Percentiles rank a stretch among this genome's conserved stretches.
These are phyloP conservation scores for Apiospora arundinis DNA, from an alignment of 2,329 filamentous ascomycete species.

Conservation along the genomic window DNA sequence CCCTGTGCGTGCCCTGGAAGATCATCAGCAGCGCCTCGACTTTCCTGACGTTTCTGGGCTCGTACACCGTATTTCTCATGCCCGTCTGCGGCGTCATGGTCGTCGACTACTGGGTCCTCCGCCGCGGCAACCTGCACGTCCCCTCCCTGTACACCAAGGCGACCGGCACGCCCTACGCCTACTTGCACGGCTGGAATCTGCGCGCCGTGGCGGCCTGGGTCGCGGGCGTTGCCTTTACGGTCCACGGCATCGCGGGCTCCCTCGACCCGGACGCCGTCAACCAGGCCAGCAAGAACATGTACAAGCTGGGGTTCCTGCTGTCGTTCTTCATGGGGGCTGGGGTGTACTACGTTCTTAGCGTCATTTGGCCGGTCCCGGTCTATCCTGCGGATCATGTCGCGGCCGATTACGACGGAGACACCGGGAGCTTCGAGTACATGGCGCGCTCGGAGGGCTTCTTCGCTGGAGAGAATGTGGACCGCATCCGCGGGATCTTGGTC, in stretches of 20 bases:
- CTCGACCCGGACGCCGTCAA: conserved; percentile 40
- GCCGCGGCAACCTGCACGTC: conserved; percentile 47
- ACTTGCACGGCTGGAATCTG: conserved; percentile 41
- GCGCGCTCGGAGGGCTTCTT: conserved; percentile 23
- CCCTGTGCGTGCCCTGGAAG: conserved; percentile 48
- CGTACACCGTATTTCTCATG: conserved; percentile 48
- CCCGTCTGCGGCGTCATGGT: conserved; percentile 43
- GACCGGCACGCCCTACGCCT: conserved; percentile 37
- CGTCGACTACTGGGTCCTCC: conserved; percentile 46
- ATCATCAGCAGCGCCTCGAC: conserved; percentile 46
- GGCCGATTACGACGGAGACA: background rate
- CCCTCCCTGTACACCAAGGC: conserved; percentile 42
- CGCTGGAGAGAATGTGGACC: background rate
- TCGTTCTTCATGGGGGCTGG: conserved; percentile 38
- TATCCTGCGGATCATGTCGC: conserved; percentile 20
- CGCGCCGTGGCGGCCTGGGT: conserved; percentile 40
- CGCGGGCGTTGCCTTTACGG: conserved; percentile 39
- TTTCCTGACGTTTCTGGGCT: conserved; percentile 50
- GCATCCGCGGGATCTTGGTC: conserved; percentile 13
- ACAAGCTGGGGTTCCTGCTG: conserved; percentile 43
- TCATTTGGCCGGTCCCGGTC: conserved; percentile 29
- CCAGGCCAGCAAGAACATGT: conserved; percentile 41
- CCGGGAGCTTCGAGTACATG: conserved; percentile 23
- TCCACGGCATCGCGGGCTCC: conserved; percentile 41
- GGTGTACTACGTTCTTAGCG: conserved; percentile 37